Evolutionary conservation across 2,329 filamentous ascomycete species (phyloP).

Genomic region (Ilyonectria mors-panacis): DNA sequence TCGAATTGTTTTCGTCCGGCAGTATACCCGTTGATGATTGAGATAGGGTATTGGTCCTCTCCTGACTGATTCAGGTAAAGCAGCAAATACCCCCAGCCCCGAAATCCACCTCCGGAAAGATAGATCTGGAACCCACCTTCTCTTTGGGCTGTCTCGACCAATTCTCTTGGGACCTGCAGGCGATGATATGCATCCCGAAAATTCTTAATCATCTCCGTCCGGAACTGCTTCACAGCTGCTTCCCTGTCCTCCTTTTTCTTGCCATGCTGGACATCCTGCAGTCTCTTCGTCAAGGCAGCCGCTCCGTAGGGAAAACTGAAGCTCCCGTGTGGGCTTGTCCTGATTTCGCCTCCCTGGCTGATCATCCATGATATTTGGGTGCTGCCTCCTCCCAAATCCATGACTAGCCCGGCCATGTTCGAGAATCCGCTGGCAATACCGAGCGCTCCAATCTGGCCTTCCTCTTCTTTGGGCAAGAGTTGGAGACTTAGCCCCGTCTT

Average conservation of each 20-base stretch:
- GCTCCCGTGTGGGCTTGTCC: slow-evolving; percentile 67
- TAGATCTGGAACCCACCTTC: slow-evolving; percentile 72
- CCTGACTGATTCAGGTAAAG: slow-evolving; percentile 69
- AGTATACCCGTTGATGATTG: slow-evolving; percentile 79
- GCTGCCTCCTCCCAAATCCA: slow-evolving; percentile 82
- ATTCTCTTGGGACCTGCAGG: slow-evolving; percentile 67
- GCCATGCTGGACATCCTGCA: slow-evolving; percentile 60
- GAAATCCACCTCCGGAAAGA: slow-evolving; percentile 78
- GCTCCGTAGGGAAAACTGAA: slow-evolving; percentile 80
- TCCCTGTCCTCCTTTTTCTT: slow-evolving; percentile 57
- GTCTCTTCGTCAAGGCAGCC: slow-evolving; percentile 72
- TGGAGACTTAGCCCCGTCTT: slow-evolving; percentile 72
- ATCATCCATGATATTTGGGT: slow-evolving; percentile 79
- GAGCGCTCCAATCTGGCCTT: slow-evolving; percentile 75
- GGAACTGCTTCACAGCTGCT: slow-evolving; percentile 60
- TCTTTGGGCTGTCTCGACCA: slow-evolving; percentile 60
- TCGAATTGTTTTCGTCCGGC: slow-evolving; percentile 65
- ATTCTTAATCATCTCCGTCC: slow-evolving; percentile 65
- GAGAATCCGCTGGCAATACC: slow-evolving; percentile 78
- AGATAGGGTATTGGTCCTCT: slow-evolving; percentile 77
- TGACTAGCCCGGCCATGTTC: slow-evolving; percentile 74
- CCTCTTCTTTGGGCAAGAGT: slow-evolving; percentile 75
- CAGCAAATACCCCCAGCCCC: slow-evolving; percentile 80
- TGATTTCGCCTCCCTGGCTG: slow-evolving; percentile 63
- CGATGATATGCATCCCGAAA: slow-evolving; percentile 66